Evolutionary conservation across 2,329 filamentous ascomycete species (phyloP).

Genomic region (Fusarium multiceps): DNA sequence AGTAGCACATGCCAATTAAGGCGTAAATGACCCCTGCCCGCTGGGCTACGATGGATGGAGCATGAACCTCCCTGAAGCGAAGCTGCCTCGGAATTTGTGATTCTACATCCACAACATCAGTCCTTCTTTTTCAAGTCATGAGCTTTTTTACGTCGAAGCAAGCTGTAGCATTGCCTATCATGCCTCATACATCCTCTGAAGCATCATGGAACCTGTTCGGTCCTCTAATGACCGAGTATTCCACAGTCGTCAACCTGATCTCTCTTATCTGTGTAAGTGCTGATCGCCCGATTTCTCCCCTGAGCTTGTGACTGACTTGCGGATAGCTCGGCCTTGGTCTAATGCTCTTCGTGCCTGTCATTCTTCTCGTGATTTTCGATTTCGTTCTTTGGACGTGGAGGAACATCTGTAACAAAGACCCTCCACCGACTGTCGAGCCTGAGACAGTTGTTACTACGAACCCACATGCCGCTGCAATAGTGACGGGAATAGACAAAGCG

Average conservation of each 20-base stretch:
- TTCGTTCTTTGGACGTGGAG: slow-evolving; percentile 65
- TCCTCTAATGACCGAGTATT: slow-evolving; percentile 47
- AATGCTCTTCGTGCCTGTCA: slow-evolving; percentile 59
- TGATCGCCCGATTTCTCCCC: neutral
- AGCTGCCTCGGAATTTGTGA: slow-evolving; percentile 40
- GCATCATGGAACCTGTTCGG: slow-evolving; percentile 44
- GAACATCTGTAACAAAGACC: slow-evolving; percentile 46
- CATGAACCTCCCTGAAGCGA: slow-evolving; percentile 24
- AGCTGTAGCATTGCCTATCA: slow-evolving; percentile 32
- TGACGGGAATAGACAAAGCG: slow-evolving; percentile 41
- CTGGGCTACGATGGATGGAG: slow-evolving; percentile 22
- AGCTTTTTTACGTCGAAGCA: slow-evolving; percentile 36
- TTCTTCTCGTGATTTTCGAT: slow-evolving; percentile 62
- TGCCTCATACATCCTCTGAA: slow-evolving; percentile 43
- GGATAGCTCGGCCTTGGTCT: slow-evolving; percentile 58
- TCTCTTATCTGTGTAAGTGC: slow-evolving; percentile 54
- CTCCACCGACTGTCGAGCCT: slow-evolving; percentile 26
- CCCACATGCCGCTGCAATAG: slow-evolving; percentile 36
- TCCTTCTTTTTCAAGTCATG: slow-evolving; percentile 37
- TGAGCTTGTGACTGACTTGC: slow-evolving; percentile 26
- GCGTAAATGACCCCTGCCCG: slow-evolving; percentile 28
- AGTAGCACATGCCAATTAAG: slow-evolving; percentile 35
- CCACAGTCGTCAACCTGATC: slow-evolving; percentile 51
- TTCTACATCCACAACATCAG: slow-evolving; percentile 39
- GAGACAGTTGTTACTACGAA: slow-evolving; percentile 35